Base-by-base conservation (phyloP, 352 stramenopile genomes). In the Phytophthora citricola region DNA sequence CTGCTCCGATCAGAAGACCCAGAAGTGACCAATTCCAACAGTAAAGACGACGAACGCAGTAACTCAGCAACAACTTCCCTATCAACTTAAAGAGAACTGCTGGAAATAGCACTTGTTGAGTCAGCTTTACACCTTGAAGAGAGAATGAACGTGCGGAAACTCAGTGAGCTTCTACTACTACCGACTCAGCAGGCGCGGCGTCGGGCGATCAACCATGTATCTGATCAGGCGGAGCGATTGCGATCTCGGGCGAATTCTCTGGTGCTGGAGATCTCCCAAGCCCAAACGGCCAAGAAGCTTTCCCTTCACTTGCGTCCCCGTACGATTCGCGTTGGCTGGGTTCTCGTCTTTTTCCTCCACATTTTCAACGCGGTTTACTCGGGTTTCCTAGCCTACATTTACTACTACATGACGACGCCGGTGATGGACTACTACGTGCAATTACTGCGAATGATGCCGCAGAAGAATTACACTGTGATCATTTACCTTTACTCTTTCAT, bases 351-450 rank as follows among this genome's bases (percentile, higher is more conserved):
- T 15, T 71, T 76, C 26, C 66, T 76, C 32, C 63, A 79, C 20
- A 11, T 71, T 36, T 74, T 76, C 32, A 76, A 79, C 27, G 41
- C 52, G 4, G 24, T 57, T 22, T 79, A 74, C 40, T 62, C 67
- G 2, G 14, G 40, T 17, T 58, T 48, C 15, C 52, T 76, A 6
- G 57, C 63, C 4, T 76, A 74, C 34, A 41, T 71, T 11, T 79
- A 74, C n/a, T 36, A 67, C 36, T 76, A 68, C 43, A 58, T 79
- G 62, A 38, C 47, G 10, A 63, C 52, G 11, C 66, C 71, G 0
- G 27, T 29, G 5, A 79, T 79, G 67, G 29, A 47, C n/a, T 79
- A 66, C 36, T 79, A 74, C 27, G 54, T 73, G 5, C 59, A 67
- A 9, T 34, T 76, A 22, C 29, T 79, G 3, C 57, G 62, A 29